Percentiles rank a stretch among this genome's conserved stretches.
Conservation (phyloP, 495 filamentous ascomycete species). For the Penicillium steckii region DNA sequence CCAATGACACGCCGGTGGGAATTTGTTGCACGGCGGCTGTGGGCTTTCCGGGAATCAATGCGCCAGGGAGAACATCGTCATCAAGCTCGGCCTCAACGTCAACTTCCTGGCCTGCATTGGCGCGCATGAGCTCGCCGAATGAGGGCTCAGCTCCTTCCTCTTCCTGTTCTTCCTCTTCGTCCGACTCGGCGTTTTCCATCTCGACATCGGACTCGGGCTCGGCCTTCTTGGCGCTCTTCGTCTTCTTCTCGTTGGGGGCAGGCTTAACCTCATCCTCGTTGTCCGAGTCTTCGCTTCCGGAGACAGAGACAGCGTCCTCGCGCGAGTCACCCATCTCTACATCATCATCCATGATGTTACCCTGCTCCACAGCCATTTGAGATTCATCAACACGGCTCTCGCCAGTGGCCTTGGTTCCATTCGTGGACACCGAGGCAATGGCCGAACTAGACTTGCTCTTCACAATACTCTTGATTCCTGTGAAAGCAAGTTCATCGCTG, state of each 20-base stretch:
- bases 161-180: slow-evolving; percentile 44
- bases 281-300: slow-evolving; percentile 42
- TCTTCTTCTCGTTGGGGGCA: slow-evolving; percentile 29
- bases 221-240: slow-evolving; percentile 24
- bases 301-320: slow-evolving; percentile 35
- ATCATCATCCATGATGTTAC: slow-evolving; percentile 41
- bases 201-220: slow-evolving; percentile 43
- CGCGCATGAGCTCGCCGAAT: slow-evolving; percentile 83
- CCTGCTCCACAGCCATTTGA: slow-evolving; percentile 59
- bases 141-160: slow-evolving; percentile 64
- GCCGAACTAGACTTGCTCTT: slow-evolving; percentile 45
- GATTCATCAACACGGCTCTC: slow-evolving; percentile 73
- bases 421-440: slow-evolving; percentile 46
- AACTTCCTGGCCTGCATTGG: slow-evolving; percentile 65
- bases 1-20: slow-evolving; percentile 76
- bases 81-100: slow-evolving; percentile 65
- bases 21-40: slow-evolving; percentile 48
- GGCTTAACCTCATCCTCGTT: slow-evolving; percentile 42
- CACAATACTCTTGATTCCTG: slow-evolving; percentile 43
- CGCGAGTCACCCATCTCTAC: slow-evolving; percentile 52
- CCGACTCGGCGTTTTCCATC: slow-evolving; percentile 39
- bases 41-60: slow-evolving; percentile 39
- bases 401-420: slow-evolving; percentile 58
- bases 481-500: slow-evolving; percentile 46
- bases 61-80: slow-evolving; percentile 40